phyloP scores from a whole-genome alignment of 2,329 filamentous ascomycete species.

The Botrytis elliptica region DNA sequence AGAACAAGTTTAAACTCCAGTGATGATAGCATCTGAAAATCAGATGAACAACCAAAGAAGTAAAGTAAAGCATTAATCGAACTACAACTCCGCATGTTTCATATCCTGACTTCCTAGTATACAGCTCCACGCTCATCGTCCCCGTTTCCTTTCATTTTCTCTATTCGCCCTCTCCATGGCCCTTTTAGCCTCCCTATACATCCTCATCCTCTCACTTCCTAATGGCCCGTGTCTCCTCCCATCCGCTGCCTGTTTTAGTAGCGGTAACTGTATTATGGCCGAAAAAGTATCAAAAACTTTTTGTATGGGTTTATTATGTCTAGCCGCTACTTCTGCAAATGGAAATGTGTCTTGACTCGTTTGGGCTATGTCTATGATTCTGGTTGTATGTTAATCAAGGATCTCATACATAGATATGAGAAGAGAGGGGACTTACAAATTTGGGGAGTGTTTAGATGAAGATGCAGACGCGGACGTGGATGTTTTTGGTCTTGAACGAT shows the following conservation, averaged over 20 bases:
- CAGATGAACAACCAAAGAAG: not conserved
- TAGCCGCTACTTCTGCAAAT: constrained; percentile 47
- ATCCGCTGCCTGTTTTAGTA: constrained; percentile 48
- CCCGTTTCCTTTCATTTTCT: not conserved
- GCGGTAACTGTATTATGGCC: constrained; percentile 49
- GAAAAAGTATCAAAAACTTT: constrained; percentile 50
- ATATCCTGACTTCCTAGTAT: not conserved
- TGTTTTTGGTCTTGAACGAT: not conserved
- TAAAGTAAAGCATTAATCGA: not conserved
- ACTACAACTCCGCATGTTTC: fast-evolving
- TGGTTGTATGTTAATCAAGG: constrained; percentile 35
- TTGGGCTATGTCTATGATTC: constrained; percentile 51
- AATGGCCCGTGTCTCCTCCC: constrained; percentile 45
- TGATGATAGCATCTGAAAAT: not conserved
- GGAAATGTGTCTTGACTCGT: constrained; percentile 49
- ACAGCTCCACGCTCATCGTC: not conserved
- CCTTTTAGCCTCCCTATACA: constrained; percentile 43
- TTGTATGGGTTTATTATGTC: constrained; percentile 45
- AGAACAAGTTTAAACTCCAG: not conserved
- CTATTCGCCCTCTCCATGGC: constrained; percentile 41
- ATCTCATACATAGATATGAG: constrained; percentile 5
- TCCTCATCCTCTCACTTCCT: constrained; percentile 44
- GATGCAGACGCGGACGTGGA: constrained; percentile 11
- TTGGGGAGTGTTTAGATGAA: constrained; percentile 29
- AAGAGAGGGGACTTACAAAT: constrained; percentile 28